A percentile compares a stretch with the other conserved stretches of the same genome.
Evolutionary conservation across 208 protist genomes (phyloP).

Genomic region (Acanthamoeba castellanii): DNA sequence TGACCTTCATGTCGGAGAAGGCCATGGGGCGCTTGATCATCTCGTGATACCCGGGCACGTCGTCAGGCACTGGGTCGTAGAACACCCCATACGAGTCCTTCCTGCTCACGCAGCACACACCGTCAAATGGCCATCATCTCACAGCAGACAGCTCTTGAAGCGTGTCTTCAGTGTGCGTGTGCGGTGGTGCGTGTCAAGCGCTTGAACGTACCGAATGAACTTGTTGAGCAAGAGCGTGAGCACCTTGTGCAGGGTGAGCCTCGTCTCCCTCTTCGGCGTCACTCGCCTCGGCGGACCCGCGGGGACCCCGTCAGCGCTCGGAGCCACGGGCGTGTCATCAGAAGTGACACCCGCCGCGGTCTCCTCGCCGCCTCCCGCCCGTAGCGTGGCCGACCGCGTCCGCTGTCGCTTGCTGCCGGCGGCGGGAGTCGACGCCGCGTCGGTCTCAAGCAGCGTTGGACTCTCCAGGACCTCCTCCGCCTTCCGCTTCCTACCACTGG

Average conservation of each 20-base stretch:
- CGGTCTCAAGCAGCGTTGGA: background rate
- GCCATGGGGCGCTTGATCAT: constrained; percentile 46
- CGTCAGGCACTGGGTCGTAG: constrained; percentile 56
- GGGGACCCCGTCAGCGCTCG: too few species aligned
- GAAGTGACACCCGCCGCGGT: background rate
- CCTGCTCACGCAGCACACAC: background rate
- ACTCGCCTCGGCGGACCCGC: too few species aligned
- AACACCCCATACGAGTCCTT: constrained; percentile 53
- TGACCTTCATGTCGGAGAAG: constrained; percentile 48
- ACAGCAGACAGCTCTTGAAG: too few species aligned
- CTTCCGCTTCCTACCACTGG: background rate
- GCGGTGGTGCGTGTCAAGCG: too few species aligned
- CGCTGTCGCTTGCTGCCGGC: background rate
- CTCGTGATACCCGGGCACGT: constrained; percentile 52
- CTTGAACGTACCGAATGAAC: constrained; percentile 23
- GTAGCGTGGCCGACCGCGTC: constrained; percentile 1
- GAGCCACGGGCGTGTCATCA: too few species aligned
- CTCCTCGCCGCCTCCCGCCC: background rate
- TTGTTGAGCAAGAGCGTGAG: constrained; percentile 6
- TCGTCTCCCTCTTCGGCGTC: background rate
- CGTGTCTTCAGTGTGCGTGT: too few species aligned
- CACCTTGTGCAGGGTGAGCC: background rate
- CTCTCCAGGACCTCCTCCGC: background rate
- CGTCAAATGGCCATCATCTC: too few species aligned
- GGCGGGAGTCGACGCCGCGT: background rate